A percentile compares a stretch with the other conserved stretches of the same genome.
phyloP scores from a whole-genome alignment of 1,284 basidiomycete species.

The Microstroma glucosiphilum region DNA sequence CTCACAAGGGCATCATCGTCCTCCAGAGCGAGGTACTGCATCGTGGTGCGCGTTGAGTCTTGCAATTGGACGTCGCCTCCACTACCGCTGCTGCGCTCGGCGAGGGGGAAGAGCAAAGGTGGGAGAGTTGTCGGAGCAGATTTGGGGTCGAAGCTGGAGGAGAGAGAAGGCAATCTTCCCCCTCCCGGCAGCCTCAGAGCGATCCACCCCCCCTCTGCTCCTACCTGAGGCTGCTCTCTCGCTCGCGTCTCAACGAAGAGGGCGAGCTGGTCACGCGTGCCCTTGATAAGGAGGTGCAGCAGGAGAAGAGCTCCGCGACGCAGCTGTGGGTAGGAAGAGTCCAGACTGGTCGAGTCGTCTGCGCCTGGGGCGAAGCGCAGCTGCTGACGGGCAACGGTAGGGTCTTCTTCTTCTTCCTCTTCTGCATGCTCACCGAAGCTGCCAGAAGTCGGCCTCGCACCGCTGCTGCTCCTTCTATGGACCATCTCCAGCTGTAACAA shows the following conservation, averaged over 20 bases:
- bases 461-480: not conserved
- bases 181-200: conserved; percentile 11
- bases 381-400: not conserved
- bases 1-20: conserved; percentile 14
- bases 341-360: conserved; percentile 25
- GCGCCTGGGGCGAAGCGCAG: not conserved
- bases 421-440: not conserved
- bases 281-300: conserved; percentile 30
- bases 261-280: conserved; percentile 29
- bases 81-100: not conserved
- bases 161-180: conserved; percentile 3
- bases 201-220: not conserved
- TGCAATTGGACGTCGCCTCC: not conserved
- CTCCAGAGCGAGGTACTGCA: not conserved
- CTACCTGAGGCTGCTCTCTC: not conserved
- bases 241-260: conserved; percentile 10
- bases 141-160: not conserved
- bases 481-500: conserved; percentile 35
- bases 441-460: not conserved
- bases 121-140: not conserved
- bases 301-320: conserved; percentile 41
- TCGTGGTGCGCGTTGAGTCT: not conserved
- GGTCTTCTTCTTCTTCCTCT: conserved; percentile 8
- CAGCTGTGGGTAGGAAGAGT: conserved; percentile 38
- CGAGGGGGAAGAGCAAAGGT: not conserved